Base-by-base conservation (phyloP, 371 early-diverging fungal genomes). In the Chytridium lagenaria region DNA sequence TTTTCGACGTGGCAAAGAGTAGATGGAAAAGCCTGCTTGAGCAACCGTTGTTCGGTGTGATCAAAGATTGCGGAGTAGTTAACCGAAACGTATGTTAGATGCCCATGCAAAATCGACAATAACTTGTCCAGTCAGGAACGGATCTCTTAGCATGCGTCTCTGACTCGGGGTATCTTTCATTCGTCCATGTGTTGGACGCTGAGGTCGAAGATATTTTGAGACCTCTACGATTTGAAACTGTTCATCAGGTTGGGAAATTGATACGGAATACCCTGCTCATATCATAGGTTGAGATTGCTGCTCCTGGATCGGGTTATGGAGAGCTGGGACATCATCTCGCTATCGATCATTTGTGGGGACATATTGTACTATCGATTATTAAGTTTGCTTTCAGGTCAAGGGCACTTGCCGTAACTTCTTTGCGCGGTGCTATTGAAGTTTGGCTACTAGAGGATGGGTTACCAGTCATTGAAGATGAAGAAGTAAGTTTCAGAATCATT, bases 101-200 rank as follows among this genome's bases (percentile, higher is more conserved):
- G n/a, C n/a, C n/a, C n/a, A n/a, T n/a, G n/a, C n/a, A n/a, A n/a
- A n/a, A n/a, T n/a, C n/a, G n/a, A n/a, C n/a, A n/a, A n/a, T n/a
- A n/a, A n/a, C n/a, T n/a, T n/a, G 12, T 61, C 10, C 12, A 7
- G 19, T 61, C 31, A 30, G 3, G 5, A 37, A 61, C 61, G 23
- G 61, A 61, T 26, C 23, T 34, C 10, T 36, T 73, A 15, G 59
- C 61, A 12, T 26, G 55, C 28, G 28, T 59, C 23, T 76, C 76
- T 0, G 76, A 76, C 50, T 76, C 76, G 2, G 76, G 76, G 2
- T 59, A 23, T 28, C 31, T 76, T 23, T 38, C 76, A 5, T 76
- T 76, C 50, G 30, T 75, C 49, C 3, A 26, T 33, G 30, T 68
- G 22, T 2, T 5, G 23, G 30, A n/a, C 2, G 37, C 1, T 36